Base-by-base conservation (phyloP, 805 yeast genomes). In the Lipomyces yamanashiensis region DNA sequence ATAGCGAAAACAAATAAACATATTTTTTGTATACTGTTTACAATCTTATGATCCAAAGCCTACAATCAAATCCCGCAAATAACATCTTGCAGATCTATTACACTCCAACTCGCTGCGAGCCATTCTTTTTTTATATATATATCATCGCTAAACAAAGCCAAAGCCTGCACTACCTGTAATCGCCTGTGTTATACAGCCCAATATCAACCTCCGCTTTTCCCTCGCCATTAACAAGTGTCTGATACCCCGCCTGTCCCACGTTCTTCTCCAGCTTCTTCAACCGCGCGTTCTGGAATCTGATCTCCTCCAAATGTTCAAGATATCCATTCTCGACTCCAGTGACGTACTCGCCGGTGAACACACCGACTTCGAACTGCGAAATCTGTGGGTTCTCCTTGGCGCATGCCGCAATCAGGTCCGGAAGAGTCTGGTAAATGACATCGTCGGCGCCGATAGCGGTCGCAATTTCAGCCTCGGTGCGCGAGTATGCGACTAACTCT, bases 281-380 rank as follows among this genome's bases (percentile, higher is more conserved):
- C 15, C 51, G 37, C 57, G 69, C 59, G 54, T 91, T 91, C 72
- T 83, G 83, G 15, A 93, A 96, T 74, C 99, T 83, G 62, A 90
- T 85, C 68, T 82, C 81, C 77, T 92, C 98, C 67, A 95, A 83
- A 74, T 89, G 92, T 68, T 84, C 85, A 62, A 95, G 77, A 75
- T 93, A 92, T 53, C 84, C 84, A 72, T 89, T 88, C 76, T 91
- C 97, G 51, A 87, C 88, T 59, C 98, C 98, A n/a, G 99, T 95
- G 64, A 93, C 87, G 76, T 95, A 95, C 65, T 86, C 78, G 54
- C 99, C 99, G 10, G 96, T 95, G 77, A 95, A 95, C 13, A 95
- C 99, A 75, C 99, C 99, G 58, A 90, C 92, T 79, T 95, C 99
- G 72, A 92, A 95, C 45, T 87, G 84, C 33, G 80, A 79, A 64